These are phyloP conservation scores for Botrytis deweyae DNA, from an alignment of 2,329 filamentous ascomycete species.

Conservation along the genomic window DNA sequence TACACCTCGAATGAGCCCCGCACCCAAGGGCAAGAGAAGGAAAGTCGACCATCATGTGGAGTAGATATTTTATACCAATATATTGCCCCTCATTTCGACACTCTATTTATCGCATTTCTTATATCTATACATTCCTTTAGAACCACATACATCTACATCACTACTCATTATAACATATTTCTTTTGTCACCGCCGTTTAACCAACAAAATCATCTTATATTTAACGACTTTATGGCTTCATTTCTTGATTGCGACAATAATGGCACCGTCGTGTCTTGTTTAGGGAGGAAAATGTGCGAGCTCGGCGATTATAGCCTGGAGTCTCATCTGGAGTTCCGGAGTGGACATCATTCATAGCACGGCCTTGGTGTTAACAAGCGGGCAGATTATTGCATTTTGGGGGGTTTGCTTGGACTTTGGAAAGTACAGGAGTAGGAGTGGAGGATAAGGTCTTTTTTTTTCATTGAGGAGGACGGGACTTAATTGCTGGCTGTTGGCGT, in stretches of 20 bases:
- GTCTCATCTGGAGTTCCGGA: slow-evolving; percentile 21
- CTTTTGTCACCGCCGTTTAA: slow-evolving; percentile 10
- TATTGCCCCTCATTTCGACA: slow-evolving; percentile 7
- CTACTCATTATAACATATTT: slow-evolving; percentile 11
- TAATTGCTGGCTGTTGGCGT: slow-evolving; percentile 34
- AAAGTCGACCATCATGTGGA: slow-evolving; percentile 52
- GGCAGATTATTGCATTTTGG: slow-evolving; percentile 15
- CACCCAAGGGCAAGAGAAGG: slow-evolving; percentile 89
- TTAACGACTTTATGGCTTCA: slow-evolving; percentile 36
- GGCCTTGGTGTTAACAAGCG: slow-evolving; percentile 7
- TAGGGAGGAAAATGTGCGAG: slow-evolving; percentile 21
- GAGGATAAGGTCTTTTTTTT: slow-evolving; percentile 22
- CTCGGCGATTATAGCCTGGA: slow-evolving; percentile 17
- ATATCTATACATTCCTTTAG: neutral
- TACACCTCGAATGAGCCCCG: slow-evolving; percentile 80
- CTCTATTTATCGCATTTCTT: neutral
- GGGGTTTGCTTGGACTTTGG: slow-evolving; percentile 1
- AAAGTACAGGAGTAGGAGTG: slow-evolving; percentile 26
- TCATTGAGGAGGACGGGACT: slow-evolving; percentile 15
- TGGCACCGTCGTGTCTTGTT: slow-evolving; percentile 19
- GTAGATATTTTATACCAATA: slow-evolving; percentile 35
- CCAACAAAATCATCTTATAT: slow-evolving; percentile 18
- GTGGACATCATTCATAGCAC: slow-evolving; percentile 13
- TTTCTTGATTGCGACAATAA: slow-evolving; percentile 34
- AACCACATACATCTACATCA: slow-evolving; percentile 16